Percentiles rank a stretch among this genome's conserved stretches.
Conservation (phyloP, 495 filamentous ascomycete genomes). For the Aspergillus coremiiformis region DNA sequence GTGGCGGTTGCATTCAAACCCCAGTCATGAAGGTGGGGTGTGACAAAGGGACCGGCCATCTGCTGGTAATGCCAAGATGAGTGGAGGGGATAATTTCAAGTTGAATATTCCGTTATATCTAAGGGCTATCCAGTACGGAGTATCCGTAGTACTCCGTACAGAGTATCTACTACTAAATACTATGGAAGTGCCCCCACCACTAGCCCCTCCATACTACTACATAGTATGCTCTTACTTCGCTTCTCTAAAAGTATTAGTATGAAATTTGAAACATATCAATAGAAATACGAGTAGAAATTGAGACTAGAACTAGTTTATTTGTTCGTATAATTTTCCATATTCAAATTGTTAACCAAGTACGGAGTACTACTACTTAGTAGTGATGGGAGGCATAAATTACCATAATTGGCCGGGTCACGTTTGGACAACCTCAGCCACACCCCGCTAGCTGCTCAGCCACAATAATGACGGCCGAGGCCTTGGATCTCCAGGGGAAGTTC, state of each 20-base stretch:
- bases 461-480: slow-evolving; percentile 9
- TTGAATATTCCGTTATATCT: too few species aligned
- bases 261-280: neutral
- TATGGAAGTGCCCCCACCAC: neutral
- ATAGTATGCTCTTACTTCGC: neutral
- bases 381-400: neutral
- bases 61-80: too few species aligned
- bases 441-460: slow-evolving; percentile 3
- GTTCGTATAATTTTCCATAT: neutral
- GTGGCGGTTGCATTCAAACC: too few species aligned
- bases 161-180: neutral
- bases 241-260: neutral
- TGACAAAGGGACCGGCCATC: too few species aligned
- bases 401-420: neutral
- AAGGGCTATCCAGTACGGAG: too few species aligned
- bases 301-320: neutral
- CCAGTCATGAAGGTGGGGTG: too few species aligned
- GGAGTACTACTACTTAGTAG: too few species aligned
- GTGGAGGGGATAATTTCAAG: too few species aligned
- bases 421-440: slow-evolving; percentile 1
- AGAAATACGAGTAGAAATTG: too few species aligned
- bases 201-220: neutral
- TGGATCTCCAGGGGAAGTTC: slow-evolving; percentile 9
- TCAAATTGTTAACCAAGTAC: too few species aligned
- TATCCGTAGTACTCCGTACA: too few species aligned